phyloP scores from a whole-genome alignment of 208 protist genomes.

The Trypanosoma mega region DNA sequence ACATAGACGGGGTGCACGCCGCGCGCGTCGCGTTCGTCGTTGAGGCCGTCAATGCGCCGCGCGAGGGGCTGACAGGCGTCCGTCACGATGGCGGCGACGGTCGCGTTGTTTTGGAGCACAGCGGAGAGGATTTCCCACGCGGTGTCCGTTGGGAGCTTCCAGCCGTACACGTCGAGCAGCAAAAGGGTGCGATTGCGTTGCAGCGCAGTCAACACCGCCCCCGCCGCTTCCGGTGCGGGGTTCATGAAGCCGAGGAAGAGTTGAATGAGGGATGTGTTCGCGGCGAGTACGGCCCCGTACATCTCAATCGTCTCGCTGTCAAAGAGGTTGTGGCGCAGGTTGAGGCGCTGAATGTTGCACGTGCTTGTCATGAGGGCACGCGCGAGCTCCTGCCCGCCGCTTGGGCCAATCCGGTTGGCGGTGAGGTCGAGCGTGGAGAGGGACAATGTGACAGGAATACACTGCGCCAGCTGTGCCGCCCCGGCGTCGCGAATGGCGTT shows the following conservation, averaged over 20 bases:
- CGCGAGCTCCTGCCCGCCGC: constrained; percentile 65
- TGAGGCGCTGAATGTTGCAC: constrained; percentile 82
- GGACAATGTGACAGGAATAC: constrained; percentile 40
- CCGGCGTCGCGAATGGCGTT: constrained; percentile 82
- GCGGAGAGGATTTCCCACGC: constrained; percentile 33
- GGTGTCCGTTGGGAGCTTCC: constrained; percentile 53
- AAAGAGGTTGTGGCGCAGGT: constrained; percentile 83
- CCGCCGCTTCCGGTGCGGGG: constrained; percentile 56
- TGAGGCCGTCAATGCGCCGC: constrained; percentile 51
- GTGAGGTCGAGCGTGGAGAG: constrained; percentile 87
- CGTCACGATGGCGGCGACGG: constrained; percentile 69
- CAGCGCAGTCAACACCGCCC: constrained; percentile 53
- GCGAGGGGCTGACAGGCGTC: constrained; percentile 74
- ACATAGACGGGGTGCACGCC: constrained; percentile 78
- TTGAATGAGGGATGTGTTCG: constrained; percentile 85
- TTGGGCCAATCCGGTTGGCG: constrained; percentile 78
- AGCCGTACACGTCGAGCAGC: constrained; percentile 84
- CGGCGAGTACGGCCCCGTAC: constrained; percentile 60
- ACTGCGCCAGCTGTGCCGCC: constrained; percentile 61
- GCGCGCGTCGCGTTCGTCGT: constrained; percentile 55
- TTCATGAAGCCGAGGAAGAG: constrained; percentile 92
- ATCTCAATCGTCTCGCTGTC: constrained; percentile 66
- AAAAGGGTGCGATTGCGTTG: constrained; percentile 61
- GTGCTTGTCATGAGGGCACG: constrained; percentile 44
- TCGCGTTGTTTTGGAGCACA: constrained; percentile 54